Conservation (phyloP, 2,329 filamentous ascomycete genomes). For the Xylaria hypoxylon region DNA sequence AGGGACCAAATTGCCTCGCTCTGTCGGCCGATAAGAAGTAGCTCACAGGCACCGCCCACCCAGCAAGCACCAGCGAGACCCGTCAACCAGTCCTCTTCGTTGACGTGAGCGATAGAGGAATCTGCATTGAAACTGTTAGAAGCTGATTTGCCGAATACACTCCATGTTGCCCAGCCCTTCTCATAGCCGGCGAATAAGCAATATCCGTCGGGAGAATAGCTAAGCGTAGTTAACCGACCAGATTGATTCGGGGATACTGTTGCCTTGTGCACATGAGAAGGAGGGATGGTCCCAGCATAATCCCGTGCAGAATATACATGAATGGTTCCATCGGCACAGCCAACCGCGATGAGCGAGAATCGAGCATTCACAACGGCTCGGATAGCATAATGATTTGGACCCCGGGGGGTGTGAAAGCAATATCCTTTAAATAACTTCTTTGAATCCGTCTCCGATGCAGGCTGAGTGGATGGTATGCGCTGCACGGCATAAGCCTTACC, state of each 20-base stretch:
- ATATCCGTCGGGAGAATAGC: slow-evolving; percentile 95
- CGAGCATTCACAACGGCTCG: slow-evolving; percentile 90
- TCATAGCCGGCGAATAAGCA: slow-evolving; percentile 95
- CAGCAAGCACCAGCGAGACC: slow-evolving; percentile 83
- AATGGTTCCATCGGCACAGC: slow-evolving; percentile 81
- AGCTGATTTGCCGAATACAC: slow-evolving; percentile 92
- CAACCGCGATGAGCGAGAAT: slow-evolving; percentile 92
- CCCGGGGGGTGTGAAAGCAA: slow-evolving; percentile 83
- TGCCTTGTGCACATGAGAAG: slow-evolving; percentile 81
- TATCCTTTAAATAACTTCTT: slow-evolving; percentile 87
- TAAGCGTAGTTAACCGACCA: slow-evolving; percentile 78
- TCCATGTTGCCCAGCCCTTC: slow-evolving; percentile 95
- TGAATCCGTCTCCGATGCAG: slow-evolving; percentile 59
- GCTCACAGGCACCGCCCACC: slow-evolving; percentile 88
- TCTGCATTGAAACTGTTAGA: slow-evolving; percentile 86
- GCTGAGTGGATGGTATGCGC: slow-evolving; percentile 61
- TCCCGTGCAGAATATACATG: slow-evolving; percentile 93
- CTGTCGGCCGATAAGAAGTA: slow-evolving; percentile 77
- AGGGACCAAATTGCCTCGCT: slow-evolving; percentile 87
- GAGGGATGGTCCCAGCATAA: slow-evolving; percentile 90
- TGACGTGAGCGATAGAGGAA: slow-evolving; percentile 69
- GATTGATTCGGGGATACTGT: slow-evolving; percentile 75
- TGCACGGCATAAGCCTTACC: slow-evolving; percentile 93
- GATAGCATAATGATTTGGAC: slow-evolving; percentile 69
- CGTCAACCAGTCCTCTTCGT: slow-evolving; percentile 85